phyloP scores from a whole-genome alignment of 768 basidiomycete genomes.

The Kwoniella sp. region DNA sequence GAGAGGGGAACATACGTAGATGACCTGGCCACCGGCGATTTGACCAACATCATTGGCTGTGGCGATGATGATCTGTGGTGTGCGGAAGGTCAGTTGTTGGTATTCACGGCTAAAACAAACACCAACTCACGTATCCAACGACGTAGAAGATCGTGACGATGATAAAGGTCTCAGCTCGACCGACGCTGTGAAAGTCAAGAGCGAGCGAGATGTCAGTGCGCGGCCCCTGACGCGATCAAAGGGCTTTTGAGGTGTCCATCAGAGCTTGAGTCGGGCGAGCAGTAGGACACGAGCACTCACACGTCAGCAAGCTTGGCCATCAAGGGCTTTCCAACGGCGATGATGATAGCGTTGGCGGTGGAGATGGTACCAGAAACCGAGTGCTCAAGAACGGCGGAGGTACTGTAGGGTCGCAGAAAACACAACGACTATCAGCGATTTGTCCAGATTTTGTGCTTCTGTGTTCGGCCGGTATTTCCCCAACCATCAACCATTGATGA shows the following conservation, averaged over 20 bases:
- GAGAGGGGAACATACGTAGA: constrained; percentile 58
- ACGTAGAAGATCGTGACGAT: constrained; percentile 66
- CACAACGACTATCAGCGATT: background rate
- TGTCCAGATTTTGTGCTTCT: background rate
- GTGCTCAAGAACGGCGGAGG: constrained; percentile 49
- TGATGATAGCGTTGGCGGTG: constrained; percentile 49
- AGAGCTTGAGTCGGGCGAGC: background rate
- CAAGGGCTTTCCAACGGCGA: constrained; percentile 67
- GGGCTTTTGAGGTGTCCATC: background rate
- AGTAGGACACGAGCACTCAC: constrained; percentile 23
- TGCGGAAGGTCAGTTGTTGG: constrained; percentile 4
- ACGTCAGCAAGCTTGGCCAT: constrained; percentile 76
- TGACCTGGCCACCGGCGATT: constrained; percentile 47
- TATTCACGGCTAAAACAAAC: background rate
- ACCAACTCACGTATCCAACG: constrained; percentile 59
- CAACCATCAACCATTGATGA: background rate
- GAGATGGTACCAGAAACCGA: constrained; percentile 35
- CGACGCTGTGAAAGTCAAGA: constrained; percentile 53
- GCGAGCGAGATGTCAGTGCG: background rate
- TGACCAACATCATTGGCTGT: constrained; percentile 44
- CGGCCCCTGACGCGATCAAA: background rate
- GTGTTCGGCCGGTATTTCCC: background rate
- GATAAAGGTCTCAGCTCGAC: constrained; percentile 68
- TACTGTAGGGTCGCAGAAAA: constrained; percentile 47
- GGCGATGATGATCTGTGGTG: constrained; percentile 45